phyloP scores from a whole-genome alignment of 1,139 yeast species.

The Pichia sp. region DNA sequence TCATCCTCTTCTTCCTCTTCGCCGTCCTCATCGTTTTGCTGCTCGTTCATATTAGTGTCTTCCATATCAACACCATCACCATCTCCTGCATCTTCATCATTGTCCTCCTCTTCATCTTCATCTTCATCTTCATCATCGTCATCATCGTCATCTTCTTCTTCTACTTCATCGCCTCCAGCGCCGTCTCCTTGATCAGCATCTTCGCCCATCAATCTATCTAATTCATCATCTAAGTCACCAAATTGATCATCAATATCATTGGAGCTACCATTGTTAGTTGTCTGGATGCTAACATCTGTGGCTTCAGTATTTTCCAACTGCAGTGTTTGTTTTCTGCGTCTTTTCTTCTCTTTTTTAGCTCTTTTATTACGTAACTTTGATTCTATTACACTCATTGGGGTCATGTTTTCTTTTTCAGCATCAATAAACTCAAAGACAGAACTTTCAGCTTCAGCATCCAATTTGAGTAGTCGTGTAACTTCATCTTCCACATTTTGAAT shows the following conservation, averaged over 20 bases:
- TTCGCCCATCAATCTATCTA: conserved; percentile 27
- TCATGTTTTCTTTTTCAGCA: conserved; percentile 27
- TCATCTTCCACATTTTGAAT: conserved; percentile 66
- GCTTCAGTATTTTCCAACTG: conserved; percentile 4
- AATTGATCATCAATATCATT: conserved; percentile 9
- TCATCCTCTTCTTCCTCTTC: conserved; percentile 34
- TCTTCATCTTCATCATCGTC: conserved; percentile 28
- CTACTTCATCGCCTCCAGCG: conserved; percentile 19
- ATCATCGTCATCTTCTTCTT: conserved; percentile 20
- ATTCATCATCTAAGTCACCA: conserved; percentile 22
- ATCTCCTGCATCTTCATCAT: conserved; percentile 19
- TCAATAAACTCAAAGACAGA: conserved; percentile 73
- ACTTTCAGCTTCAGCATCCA: conserved; percentile 81
- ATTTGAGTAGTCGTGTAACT: conserved; percentile 66
- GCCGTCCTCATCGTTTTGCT: conserved; percentile 28
- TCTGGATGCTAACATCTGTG: conserved; percentile 8
- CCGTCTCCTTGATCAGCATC: conserved; percentile 19
- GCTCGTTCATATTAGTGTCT: conserved; percentile 24
- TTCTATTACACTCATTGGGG: conserved; percentile 14
- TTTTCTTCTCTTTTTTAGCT: conserved; percentile 24
- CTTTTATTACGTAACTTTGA: conserved; percentile 19
- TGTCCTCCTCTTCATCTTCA: conserved; percentile 29
- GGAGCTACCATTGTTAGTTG: conserved; percentile 32
- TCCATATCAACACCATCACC: no score
- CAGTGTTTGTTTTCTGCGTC: conserved; percentile 8